Evolutionary conservation across 805 yeast genomes (phyloP), one percentile per base, ranked within the genome.

Genomic region (Sungouiella blattae): DNA sequence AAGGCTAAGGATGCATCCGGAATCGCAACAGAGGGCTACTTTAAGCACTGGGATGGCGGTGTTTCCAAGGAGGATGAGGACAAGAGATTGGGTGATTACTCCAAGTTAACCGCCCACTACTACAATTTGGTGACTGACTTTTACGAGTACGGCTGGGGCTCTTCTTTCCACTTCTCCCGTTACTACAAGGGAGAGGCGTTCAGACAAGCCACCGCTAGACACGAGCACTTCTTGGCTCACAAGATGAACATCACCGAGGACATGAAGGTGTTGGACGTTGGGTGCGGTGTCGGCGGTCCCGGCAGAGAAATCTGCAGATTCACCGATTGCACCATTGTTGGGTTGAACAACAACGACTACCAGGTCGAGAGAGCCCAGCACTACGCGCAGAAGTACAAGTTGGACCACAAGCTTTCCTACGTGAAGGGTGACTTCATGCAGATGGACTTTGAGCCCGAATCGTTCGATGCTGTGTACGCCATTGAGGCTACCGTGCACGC

Each of bases 231-330:
- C 65, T 71, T 91, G 50, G 98, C 98, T 27, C 69, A 73, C 62
- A 82, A 85, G 69, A 88, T 89, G 76, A 84, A 84, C 43, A 71
- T 91, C 53, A 63, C 71, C 50, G 84, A 80, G 50, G 76, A 79
- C 50, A 85, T 84, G 87, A 80, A 81, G 56, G 98, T 91, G 12
- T 75, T 91, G 50, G 98, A 91, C 60, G 98, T 91, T 39, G 98
- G 98, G 31, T 93, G 98, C 71, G 98, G 98, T 74, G 96, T 91
- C 53, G 98, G 98, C 59, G 98, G 98, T 28, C 98, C 98, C 54
- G 97, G 96, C 15, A 83, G 97, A 64, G 96, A 93, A 70, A 91
- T 91, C 55, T 75, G 83, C 42, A 79, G 96, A 59, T 91, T 91
- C 72, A 83, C 98, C 33, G 87, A 83, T 53, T 83, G 88, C 67